Evolutionary conservation across 2,329 filamentous ascomycete species (phyloP).

Genomic region (Colletotrichum somersetense): DNA sequence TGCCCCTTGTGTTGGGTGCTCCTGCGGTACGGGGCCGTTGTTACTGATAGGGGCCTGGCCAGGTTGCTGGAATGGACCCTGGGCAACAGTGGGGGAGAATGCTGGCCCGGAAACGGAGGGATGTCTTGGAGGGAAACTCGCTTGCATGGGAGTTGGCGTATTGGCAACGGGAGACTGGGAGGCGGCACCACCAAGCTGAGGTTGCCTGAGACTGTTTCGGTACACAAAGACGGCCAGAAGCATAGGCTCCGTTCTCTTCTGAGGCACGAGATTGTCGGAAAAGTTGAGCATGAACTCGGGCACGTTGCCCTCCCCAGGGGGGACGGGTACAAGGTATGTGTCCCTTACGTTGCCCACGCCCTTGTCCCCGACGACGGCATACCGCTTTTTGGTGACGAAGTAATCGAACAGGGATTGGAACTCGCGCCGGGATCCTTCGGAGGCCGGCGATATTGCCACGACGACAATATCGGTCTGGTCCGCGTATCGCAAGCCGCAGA

Average conservation of each 20-base stretch:
- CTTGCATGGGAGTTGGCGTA: slow-evolving; percentile 53
- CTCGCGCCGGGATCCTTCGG: slow-evolving; percentile 68
- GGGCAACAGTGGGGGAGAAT: slow-evolving; percentile 61
- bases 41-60: slow-evolving; percentile 11
- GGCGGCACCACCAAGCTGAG: slow-evolving; percentile 46
- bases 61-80: slow-evolving; percentile 46
- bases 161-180: slow-evolving; percentile 45
- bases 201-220: slow-evolving; percentile 67
- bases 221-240: slow-evolving; percentile 89
- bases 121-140: slow-evolving; percentile 55
- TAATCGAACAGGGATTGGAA: slow-evolving; percentile 89
- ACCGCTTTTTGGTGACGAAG: slow-evolving; percentile 84
- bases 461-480: slow-evolving; percentile 87
- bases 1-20: slow-evolving; percentile 42
- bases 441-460: slow-evolving; percentile 76
- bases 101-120: slow-evolving; percentile 63
- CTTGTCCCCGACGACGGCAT: slow-evolving; percentile 88
- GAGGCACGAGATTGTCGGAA: slow-evolving; percentile 84
- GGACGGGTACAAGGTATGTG: slow-evolving; percentile 90
- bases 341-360: slow-evolving; percentile 83
- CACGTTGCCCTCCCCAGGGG: slow-evolving; percentile 76
- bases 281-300: slow-evolving; percentile 91
- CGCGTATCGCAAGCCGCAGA: slow-evolving; percentile 87
- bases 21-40: slow-evolving; percentile 31
- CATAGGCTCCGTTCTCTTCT: slow-evolving; percentile 78